Evolutionary conservation across 257 asterid species (phyloP).

Genomic region (Ilex aquifolium): DNA sequence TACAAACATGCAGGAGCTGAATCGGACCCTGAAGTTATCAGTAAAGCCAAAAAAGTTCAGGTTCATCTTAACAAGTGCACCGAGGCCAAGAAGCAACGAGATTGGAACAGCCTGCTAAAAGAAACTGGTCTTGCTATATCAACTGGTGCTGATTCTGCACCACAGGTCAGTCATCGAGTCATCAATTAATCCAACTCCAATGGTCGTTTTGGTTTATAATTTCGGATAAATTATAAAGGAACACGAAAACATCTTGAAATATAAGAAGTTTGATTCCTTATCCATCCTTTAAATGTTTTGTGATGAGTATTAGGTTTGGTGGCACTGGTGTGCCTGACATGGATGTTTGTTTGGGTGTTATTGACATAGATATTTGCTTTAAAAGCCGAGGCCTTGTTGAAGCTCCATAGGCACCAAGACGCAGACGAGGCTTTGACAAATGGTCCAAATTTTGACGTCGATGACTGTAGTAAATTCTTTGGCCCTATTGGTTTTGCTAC

Average conservation of each 20-base stretch:
- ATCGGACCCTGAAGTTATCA: constrained; percentile 69
- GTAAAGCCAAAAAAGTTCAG: constrained; percentile 44
- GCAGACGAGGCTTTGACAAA: constrained; percentile 52
- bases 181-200: no score
- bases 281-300: no score
- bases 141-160: constrained; percentile 83
- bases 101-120: constrained; percentile 52
- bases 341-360: constrained; percentile 1
- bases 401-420: constrained; percentile 63
- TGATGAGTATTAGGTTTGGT: no score
- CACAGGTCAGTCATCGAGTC: constrained; percentile 36
- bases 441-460: constrained; percentile 52
- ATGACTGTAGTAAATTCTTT: constrained; percentile 55
- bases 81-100: constrained; percentile 52
- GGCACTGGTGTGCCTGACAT: not conserved
- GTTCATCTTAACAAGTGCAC: constrained; percentile 49
- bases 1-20: constrained; percentile 68
- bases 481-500: constrained; percentile 63
- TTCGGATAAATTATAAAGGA: no score
- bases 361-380: constrained; percentile 53
- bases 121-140: constrained; percentile 49
- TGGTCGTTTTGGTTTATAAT: no score
- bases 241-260: no score
- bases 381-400: constrained; percentile 72
- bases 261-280: no score